phyloP scores from a whole-genome alignment of 1,284 basidiomycete genomes.

The Moesziomyces globuligerus region DNA sequence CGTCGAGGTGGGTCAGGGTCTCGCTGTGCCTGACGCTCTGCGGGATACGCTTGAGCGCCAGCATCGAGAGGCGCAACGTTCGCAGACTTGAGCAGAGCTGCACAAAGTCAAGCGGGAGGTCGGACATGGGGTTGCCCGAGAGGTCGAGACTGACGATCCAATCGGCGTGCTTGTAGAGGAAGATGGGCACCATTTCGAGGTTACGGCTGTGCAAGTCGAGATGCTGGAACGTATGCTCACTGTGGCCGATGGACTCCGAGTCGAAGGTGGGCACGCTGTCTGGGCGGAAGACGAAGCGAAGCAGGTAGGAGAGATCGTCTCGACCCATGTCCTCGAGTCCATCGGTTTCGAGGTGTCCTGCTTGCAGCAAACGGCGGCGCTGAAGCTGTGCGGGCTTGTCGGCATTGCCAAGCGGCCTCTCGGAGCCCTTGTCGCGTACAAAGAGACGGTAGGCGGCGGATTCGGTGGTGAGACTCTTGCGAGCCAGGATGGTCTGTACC shows the following conservation, averaged over 20 bases:
- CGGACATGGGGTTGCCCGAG: slow-evolving; percentile 93
- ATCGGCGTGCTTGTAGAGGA: slow-evolving; percentile 86
- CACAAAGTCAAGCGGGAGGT: slow-evolving; percentile 95
- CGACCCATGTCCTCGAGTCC: slow-evolving; percentile 81
- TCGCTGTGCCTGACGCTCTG: slow-evolving; percentile 80
- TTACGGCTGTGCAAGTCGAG: slow-evolving; percentile 86
- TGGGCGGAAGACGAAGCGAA: slow-evolving; percentile 80
- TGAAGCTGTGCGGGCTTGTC: slow-evolving; percentile 90
- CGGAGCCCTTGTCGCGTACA: slow-evolving; percentile 64
- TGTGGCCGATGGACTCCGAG: slow-evolving; percentile 56
- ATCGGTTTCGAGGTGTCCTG: slow-evolving; percentile 87
- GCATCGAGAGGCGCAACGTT: slow-evolving; percentile 87
- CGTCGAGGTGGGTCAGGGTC: slow-evolving; percentile 83
- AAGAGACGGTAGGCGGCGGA: slow-evolving; percentile 61
- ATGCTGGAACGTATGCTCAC: slow-evolving; percentile 73
- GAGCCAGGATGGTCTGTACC: slow-evolving; percentile 66
- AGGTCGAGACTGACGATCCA: slow-evolving; percentile 87
- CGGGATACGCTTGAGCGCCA: slow-evolving; percentile 94
- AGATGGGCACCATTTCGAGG: slow-evolving; percentile 88
- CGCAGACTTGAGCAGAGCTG: slow-evolving; percentile 85
- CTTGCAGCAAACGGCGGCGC: slow-evolving; percentile 83
- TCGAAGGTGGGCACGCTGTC: slow-evolving; percentile 72
- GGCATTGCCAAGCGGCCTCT: slow-evolving; percentile 70
- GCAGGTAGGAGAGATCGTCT: slow-evolving; percentile 84
- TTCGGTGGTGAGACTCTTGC: slow-evolving; percentile 50